These are phyloP conservation scores for Heliophila coronopifolia DNA, from an alignment of 441 rosid species.

Conservation along the genomic window DNA sequence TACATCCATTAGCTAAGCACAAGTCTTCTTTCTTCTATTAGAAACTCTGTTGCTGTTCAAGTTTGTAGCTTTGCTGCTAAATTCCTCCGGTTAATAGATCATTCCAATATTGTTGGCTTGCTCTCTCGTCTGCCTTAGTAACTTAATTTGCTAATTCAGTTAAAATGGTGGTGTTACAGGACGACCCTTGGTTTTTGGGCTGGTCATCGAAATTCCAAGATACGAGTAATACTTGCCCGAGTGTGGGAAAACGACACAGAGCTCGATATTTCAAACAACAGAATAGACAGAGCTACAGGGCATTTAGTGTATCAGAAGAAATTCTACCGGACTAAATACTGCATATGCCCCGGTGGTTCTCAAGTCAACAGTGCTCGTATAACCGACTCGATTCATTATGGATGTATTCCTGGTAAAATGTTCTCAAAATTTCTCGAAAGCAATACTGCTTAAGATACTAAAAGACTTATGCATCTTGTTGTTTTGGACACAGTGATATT, in stretches of 20 bases:
- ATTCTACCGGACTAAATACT: constrained; percentile 78
- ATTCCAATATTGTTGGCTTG: not conserved
- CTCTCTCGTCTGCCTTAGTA: not conserved
- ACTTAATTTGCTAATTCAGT: constrained; percentile 5
- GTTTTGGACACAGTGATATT: constrained; percentile 66
- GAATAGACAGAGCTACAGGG: constrained; percentile 81
- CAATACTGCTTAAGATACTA: not conserved
- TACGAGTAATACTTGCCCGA: constrained; percentile 85
- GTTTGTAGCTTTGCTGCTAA: constrained; percentile 3
- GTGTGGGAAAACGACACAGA: constrained; percentile 96
- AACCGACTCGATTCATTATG: constrained; percentile 89
- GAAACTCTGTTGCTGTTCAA: not conserved
- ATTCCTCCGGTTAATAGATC: too few relatives aligned
- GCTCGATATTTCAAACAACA: constrained; percentile 80
- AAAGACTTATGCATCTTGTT: constrained; percentile 4
- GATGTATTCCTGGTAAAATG: constrained; percentile 84
- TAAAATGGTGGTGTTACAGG: constrained; percentile 40
- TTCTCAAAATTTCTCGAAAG: not conserved
- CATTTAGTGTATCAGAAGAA: constrained; percentile 82
- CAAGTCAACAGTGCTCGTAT: constrained; percentile 97
- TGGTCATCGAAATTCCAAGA: constrained; percentile 91
- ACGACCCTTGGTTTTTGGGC: constrained; percentile 92
- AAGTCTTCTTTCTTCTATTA: not conserved
- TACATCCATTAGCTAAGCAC: not conserved
- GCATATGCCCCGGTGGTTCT: constrained; percentile 97